Conservation (phyloP, 192 early-diverging fungal genomes). For the Podila epicladia region DNA sequence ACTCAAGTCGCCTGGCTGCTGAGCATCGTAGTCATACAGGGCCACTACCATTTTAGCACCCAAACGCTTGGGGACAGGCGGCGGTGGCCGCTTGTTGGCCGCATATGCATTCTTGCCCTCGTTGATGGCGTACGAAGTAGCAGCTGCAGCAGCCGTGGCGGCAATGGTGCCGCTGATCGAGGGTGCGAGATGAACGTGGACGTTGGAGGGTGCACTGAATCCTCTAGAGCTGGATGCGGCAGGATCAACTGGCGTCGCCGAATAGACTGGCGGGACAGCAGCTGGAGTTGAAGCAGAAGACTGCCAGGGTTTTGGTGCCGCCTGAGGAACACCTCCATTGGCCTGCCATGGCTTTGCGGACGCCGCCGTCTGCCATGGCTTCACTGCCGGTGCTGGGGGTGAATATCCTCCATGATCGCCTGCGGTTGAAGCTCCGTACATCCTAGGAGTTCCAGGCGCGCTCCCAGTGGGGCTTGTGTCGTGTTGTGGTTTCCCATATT, state of each 20-base stretch:
- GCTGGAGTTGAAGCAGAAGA: neutral
- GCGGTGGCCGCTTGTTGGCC: constrained; percentile 46
- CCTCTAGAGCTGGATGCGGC: neutral
- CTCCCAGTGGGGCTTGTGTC: constrained; percentile 1
- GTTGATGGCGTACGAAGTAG: constrained; percentile 25
- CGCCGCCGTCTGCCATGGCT: constrained; percentile 24
- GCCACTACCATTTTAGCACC: constrained; percentile 67
- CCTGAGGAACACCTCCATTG: neutral
- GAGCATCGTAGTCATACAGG: constrained; percentile 82
- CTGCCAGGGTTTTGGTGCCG: constrained; percentile 15
- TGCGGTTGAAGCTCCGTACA: neutral
- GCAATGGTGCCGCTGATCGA: constrained; percentile 28
- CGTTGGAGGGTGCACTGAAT: constrained; percentile 13
- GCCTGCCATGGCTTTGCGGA: constrained; percentile 44
- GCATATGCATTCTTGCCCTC: constrained; percentile 3
- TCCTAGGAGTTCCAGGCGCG: constrained; percentile 5
- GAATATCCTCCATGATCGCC: constrained; percentile 10
- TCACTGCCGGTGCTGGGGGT: constrained; percentile 12
- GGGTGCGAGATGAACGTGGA: constrained; percentile 28
- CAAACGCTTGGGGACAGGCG: constrained; percentile 31
- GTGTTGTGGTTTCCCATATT: constrained; percentile 19
- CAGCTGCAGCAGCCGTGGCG: constrained; percentile 29
- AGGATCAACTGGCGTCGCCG: constrained; percentile 3
- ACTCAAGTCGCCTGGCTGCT: constrained; percentile 74
- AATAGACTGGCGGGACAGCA: constrained; percentile 34